These are phyloP conservation scores for Torulaspora globosa DNA, from an alignment of 1,139 yeast genomes.

Conservation along the genomic window DNA sequence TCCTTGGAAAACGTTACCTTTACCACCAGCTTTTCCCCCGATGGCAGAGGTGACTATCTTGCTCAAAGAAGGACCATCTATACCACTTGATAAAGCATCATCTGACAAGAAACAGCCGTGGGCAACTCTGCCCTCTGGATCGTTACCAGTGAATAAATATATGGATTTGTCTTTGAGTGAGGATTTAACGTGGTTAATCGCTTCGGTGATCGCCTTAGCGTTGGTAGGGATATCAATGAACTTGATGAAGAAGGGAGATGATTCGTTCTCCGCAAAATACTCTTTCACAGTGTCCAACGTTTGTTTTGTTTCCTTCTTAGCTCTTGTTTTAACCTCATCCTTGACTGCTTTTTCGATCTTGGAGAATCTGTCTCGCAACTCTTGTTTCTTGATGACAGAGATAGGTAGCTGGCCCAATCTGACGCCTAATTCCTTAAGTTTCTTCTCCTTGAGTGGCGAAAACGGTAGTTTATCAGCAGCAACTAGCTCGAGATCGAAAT, in stretches of 20 bases:
- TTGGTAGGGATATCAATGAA: constrained; percentile 70
- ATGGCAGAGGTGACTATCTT: constrained; percentile 62
- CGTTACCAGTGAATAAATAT: constrained; percentile 74
- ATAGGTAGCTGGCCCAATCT: constrained; percentile 75
- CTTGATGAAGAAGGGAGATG: constrained; percentile 56
- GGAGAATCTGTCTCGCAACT: constrained; percentile 67
- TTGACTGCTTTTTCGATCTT: constrained; percentile 80
- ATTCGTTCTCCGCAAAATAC: constrained; percentile 54
- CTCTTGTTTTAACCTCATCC: constrained; percentile 81
- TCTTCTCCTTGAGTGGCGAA: constrained; percentile 70
- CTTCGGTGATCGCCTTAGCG: constrained; percentile 93
- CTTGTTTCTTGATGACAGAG: constrained; percentile 75
- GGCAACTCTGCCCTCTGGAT: constrained; percentile 68
- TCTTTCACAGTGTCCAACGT: constrained; percentile 74
- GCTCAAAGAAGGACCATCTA: constrained; percentile 74
- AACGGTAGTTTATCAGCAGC: constrained; percentile 56
- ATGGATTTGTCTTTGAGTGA: constrained; percentile 71
- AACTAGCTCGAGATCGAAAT: constrained; percentile 58
- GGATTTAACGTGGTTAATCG: constrained; percentile 77
- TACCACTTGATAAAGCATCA: constrained; percentile 63
- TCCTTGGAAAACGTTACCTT: constrained; percentile 94
- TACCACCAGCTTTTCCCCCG: constrained; percentile 99
- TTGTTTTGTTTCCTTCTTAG: constrained; percentile 81
- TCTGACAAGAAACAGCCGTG: constrained; percentile 90
- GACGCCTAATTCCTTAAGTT: constrained; percentile 78